A percentile compares a stretch with the other conserved stretches of the same genome.
These are phyloP conservation scores for Nidularia pulvinata DNA, from an alignment of 768 basidiomycete species.

Conservation along the genomic window DNA sequence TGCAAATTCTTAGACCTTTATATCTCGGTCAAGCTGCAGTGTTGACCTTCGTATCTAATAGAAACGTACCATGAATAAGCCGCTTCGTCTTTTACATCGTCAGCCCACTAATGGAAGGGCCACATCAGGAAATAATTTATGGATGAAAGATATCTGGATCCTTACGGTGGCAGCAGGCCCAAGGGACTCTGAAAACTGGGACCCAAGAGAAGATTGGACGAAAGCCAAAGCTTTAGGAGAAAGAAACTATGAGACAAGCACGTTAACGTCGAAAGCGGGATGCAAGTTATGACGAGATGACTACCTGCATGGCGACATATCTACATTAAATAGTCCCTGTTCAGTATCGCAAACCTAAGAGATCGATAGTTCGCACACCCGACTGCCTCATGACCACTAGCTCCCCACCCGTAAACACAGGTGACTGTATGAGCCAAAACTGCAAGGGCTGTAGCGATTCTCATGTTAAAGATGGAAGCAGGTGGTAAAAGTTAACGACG, in stretches of 20 bases:
- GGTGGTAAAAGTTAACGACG: too few species aligned
- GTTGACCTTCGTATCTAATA: neutral
- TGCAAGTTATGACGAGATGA: neutral
- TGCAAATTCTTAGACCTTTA: constrained; percentile 39
- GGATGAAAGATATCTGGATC: neutral
- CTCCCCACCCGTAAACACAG: constrained; percentile 30
- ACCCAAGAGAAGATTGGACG: constrained; percentile 41
- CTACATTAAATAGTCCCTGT: constrained; percentile 13
- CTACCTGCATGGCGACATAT: constrained; percentile 39
- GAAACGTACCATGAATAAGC: constrained; percentile 32
- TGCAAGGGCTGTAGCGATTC: too few species aligned
- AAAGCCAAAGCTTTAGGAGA: constrained; percentile 44
- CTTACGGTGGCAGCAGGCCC: constrained; percentile 47
- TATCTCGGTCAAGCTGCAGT: neutral
- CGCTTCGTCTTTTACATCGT: constrained; percentile 35
- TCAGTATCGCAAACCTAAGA: neutral
- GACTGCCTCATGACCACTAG: constrained; percentile 39
- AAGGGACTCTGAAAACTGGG: constrained; percentile 40
- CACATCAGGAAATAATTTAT: neutral
- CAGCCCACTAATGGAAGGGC: constrained; percentile 41
- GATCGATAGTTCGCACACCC: constrained; percentile 22
- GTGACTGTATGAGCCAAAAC: too few species aligned
- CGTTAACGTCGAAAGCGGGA: neutral
- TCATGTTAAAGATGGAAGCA: too few species aligned
- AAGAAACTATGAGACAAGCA: constrained; percentile 29